These are phyloP conservation scores for Fraxinus paxiana DNA, from an alignment of 305 asterid genomes.

Conservation along the genomic window DNA sequence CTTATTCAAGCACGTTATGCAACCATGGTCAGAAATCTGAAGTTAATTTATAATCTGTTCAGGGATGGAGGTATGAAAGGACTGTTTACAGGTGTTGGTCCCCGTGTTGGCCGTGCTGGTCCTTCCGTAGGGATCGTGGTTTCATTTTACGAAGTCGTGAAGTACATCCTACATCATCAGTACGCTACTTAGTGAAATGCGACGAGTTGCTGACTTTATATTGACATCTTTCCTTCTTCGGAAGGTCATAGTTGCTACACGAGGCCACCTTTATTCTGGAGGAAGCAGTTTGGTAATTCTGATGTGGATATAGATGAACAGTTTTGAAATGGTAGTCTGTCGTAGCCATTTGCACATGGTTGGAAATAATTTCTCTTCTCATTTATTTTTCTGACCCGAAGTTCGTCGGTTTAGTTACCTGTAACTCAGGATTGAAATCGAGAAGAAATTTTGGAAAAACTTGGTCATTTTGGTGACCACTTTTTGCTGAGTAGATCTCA, in stretches of 20 bases:
- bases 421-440: not conserved
- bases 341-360: slow-evolving; percentile 6
- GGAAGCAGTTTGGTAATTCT: slow-evolving; percentile 18
- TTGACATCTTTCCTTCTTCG: not conserved
- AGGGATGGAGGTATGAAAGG: slow-evolving; percentile 91
- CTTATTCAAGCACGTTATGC: not conserved
- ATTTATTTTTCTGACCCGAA: slow-evolving; percentile 20
- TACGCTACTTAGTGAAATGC: slow-evolving; percentile 32
- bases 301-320: slow-evolving; percentile 32
- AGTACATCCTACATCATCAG: slow-evolving; percentile 51
- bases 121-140: slow-evolving; percentile 93
- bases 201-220: not conserved
- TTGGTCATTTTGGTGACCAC: slow-evolving; percentile 22
- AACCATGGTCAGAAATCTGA: slow-evolving; percentile 6
- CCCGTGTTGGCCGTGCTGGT: slow-evolving; percentile 95
- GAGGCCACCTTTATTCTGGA: slow-evolving; percentile 24
- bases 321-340: slow-evolving; percentile 27
- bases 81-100: slow-evolving; percentile 87
- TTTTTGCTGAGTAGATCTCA: slow-evolving; percentile 39
- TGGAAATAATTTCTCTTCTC: slow-evolving; percentile 43
- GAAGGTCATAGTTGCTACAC: slow-evolving; percentile 20
- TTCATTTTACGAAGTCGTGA: slow-evolving; percentile 88
- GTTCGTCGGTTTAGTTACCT: slow-evolving; percentile 17
- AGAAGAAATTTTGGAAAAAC: slow-evolving; percentile 28
- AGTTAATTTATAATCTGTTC: slow-evolving; percentile 19